Evolutionary conservation across 257 asterid genomes (phyloP).

Genomic region (Capsicum rhomboideum): DNA sequence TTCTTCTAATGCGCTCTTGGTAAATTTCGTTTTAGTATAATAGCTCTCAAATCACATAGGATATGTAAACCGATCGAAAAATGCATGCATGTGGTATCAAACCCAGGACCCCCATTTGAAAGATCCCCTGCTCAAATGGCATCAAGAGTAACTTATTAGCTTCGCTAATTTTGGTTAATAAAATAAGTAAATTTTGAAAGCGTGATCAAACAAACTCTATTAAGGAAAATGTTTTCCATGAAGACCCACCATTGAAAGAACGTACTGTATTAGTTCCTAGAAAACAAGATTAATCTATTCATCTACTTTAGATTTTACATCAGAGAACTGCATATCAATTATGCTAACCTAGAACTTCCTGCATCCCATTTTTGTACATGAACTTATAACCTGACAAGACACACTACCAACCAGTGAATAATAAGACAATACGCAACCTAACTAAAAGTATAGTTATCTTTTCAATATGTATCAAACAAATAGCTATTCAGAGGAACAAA

Average conservation of each 20-base stretch:
- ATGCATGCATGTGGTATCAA: too few relatives aligned
- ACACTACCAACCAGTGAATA: neutral
- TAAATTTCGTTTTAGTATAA: too few relatives aligned
- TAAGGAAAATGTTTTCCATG: neutral
- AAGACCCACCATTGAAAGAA: neutral
- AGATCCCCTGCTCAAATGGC: too few relatives aligned
- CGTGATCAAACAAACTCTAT: too few relatives aligned
- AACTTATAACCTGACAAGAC: neutral
- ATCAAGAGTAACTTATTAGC: too few relatives aligned
- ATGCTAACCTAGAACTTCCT: neutral
- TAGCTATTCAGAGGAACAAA: slow-evolving; percentile 30
- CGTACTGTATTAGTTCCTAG: neutral
- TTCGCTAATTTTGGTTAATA: too few relatives aligned
- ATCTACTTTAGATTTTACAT: neutral
- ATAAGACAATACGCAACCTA: slow-evolving; percentile 3
- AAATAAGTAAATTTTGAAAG: too few relatives aligned
- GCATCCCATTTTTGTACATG: slow-evolving; percentile 10
- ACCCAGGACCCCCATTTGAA: too few relatives aligned
- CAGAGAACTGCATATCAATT: neutral
- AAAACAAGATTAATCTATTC: neutral
- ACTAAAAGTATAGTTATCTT: slow-evolving; percentile 8
- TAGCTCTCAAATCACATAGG: too few relatives aligned
- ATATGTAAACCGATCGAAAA: too few relatives aligned
- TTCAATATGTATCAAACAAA: slow-evolving; percentile 35
- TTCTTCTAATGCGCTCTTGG: too few relatives aligned